A percentile compares a stretch with the other conserved stretches of the same genome.
Conservation (phyloP, 495 filamentous ascomycete species). For the Aspergillus homomorphus region DNA sequence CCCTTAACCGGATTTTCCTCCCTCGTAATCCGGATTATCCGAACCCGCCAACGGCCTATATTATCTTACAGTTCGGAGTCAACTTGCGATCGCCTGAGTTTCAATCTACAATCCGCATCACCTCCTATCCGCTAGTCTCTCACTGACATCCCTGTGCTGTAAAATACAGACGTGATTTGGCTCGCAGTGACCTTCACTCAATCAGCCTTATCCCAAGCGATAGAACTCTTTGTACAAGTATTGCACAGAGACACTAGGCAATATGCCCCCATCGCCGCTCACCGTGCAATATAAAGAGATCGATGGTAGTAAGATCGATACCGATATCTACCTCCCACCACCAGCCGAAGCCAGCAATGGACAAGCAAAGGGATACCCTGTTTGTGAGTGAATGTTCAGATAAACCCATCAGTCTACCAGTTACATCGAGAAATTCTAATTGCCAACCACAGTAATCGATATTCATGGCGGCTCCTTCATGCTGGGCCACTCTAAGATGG, state of each 20-base stretch:
- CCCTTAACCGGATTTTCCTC: too few relatives aligned
- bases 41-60: too few relatives aligned
- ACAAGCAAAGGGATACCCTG: conserved; percentile 19
- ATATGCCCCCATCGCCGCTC: conserved; percentile 15
- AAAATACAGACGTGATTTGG: too few relatives aligned
- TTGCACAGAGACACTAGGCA: conserved; percentile 4
- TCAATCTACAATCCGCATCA: too few relatives aligned
- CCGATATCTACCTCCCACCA: conserved; percentile 35
- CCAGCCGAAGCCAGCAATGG: conserved; percentile 3
- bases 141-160: too few relatives aligned
- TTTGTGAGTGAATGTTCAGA: conserved; percentile 23
- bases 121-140: too few relatives aligned
- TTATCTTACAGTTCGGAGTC: too few relatives aligned
- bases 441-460: conserved; percentile 28
- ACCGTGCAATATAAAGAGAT: conserved; percentile 31
- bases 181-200: too few relatives aligned
- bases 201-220: too few relatives aligned
- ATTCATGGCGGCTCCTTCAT: conserved; percentile 43
- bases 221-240: background rate
- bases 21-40: too few relatives aligned
- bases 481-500: conserved; percentile 34
- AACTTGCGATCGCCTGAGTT: too few relatives aligned
- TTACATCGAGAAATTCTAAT: background rate
- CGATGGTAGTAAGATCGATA: conserved; percentile 27
- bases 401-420: background rate